Conservation (phyloP, 2,329 filamentous ascomycete species). For the Xylariaceae sp. region DNA sequence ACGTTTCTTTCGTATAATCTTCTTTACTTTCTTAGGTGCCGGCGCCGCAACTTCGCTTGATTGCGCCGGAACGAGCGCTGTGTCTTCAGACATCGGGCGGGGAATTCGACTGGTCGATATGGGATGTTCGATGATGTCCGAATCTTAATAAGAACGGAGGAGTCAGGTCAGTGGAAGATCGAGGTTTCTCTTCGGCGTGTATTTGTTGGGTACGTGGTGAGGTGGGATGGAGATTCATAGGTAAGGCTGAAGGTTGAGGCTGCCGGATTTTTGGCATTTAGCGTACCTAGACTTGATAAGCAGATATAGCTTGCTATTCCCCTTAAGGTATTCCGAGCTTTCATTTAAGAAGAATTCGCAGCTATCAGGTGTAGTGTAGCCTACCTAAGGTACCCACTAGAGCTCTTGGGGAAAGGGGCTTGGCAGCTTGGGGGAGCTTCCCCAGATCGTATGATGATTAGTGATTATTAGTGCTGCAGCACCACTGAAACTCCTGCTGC, state of each 20-base stretch:
- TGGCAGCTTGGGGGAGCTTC: neutral
- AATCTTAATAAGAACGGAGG: neutral
- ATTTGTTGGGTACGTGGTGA: neutral
- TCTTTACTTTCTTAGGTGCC: conserved; percentile 75
- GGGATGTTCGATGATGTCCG: neutral
- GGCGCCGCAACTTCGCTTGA: conserved; percentile 55
- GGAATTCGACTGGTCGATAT: conserved; percentile 2
- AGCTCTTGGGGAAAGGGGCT: no score
- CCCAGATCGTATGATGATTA: conserved; percentile 25
- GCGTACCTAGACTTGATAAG: neutral
- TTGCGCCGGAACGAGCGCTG: conserved; percentile 37
- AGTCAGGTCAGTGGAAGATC: neutral
- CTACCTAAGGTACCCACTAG: no score
- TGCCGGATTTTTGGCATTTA: neutral
- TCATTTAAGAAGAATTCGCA: neutral
- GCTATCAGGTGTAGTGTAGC: neutral
- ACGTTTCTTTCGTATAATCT: conserved; percentile 85
- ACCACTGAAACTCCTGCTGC: conserved; percentile 3
- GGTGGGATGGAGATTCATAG: neutral
- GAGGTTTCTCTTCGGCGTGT: neutral
- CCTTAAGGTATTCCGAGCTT: neutral
- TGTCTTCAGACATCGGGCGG: conserved; percentile 41
- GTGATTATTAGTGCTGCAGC: conserved; percentile 3
- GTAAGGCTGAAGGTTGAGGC: conserved; percentile 22
- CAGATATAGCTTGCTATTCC: neutral